Percentiles rank a stretch among this genome's conserved stretches.
These are phyloP conservation scores for Thraustochytrium sp. DNA, from an alignment of 352 stramenopile species.

Conservation along the genomic window DNA sequence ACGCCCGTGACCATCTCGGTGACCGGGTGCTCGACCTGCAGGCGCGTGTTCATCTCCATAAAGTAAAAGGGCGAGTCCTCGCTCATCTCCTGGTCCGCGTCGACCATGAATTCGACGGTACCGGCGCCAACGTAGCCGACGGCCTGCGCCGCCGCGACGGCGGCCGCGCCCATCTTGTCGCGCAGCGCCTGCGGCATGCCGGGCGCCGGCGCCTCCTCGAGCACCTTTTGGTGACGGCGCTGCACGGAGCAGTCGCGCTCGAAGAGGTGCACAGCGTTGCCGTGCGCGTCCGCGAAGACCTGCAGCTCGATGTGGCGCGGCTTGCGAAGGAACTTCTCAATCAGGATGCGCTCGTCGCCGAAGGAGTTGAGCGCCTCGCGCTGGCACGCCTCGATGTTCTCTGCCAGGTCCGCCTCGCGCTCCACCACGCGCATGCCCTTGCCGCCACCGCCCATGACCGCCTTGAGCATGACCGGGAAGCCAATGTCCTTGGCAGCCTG, in stretches of 20 bases:
- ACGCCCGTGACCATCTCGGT: constrained; percentile 77
- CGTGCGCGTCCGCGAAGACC: constrained; percentile 80
- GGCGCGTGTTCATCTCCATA: constrained; percentile 91
- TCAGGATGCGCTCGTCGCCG: constrained; percentile 75
- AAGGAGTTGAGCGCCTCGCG: constrained; percentile 78
- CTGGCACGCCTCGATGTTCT: constrained; percentile 71
- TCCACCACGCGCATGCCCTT: constrained; percentile 84
- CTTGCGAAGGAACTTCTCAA: constrained; percentile 80
- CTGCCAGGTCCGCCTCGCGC: constrained; percentile 67
- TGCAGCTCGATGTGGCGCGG: constrained; percentile 85
- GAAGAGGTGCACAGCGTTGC: constrained; percentile 77
- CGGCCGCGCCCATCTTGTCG: constrained; percentile 76
- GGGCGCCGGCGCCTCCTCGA: constrained; percentile 83
- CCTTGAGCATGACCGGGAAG: constrained; percentile 86
- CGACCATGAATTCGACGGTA: constrained; percentile 86
- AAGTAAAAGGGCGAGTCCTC: constrained; percentile 73
- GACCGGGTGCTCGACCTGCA: constrained; percentile 87
- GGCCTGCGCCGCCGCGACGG: constrained; percentile 74
- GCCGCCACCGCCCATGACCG: constrained; percentile 75
- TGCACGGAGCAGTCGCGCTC: constrained; percentile 58
- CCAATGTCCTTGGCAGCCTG: constrained; percentile 73
- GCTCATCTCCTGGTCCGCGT: constrained; percentile 51
- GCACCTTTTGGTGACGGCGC: constrained; percentile 84
- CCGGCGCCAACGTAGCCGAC: constrained; percentile 83
- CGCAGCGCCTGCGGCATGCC: constrained; percentile 68